A percentile compares a stretch with the other conserved stretches of the same genome.
Conservation (phyloP, 768 basidiomycete species). For the Symmetrospora coprosmae region DNA sequence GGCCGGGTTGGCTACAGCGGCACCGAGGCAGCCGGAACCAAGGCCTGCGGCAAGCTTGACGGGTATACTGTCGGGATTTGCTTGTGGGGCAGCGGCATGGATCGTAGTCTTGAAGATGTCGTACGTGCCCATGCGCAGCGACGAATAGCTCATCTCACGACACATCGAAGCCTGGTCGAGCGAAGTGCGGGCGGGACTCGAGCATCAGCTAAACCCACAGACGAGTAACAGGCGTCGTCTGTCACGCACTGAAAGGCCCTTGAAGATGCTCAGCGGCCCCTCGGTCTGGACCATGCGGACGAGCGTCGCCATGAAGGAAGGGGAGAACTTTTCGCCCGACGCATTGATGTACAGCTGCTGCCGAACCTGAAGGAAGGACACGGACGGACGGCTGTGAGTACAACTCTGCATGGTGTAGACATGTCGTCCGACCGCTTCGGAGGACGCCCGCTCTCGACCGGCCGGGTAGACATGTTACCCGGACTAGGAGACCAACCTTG, state of each 20-base stretch:
- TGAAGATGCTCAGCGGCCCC: conserved; percentile 20
- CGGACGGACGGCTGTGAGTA: neutral
- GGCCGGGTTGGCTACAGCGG: conserved; percentile 31
- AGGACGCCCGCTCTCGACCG: too few relatives aligned
- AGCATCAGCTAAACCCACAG: neutral
- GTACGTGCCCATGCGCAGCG: conserved; percentile 32
- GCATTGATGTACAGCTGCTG: conserved; percentile 28
- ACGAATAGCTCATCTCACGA: conserved; percentile 24
- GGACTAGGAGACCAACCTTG: too few relatives aligned
- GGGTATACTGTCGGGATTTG: conserved; percentile 24
- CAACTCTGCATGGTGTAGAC: neutral
- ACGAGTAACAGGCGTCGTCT: neutral
- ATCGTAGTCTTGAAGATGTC: conserved; percentile 27
- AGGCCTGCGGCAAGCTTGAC: conserved; percentile 25
- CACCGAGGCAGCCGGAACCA: conserved; percentile 28
- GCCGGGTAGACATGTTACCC: too few relatives aligned
- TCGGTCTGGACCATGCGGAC: conserved; percentile 28
- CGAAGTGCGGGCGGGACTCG: neutral
- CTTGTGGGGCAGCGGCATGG: neutral
- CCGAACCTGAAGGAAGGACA: conserved; percentile 22
- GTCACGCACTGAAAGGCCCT: neutral
- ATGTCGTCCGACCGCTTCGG: too few relatives aligned
- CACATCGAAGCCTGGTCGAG: conserved; percentile 12
- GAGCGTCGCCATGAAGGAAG: conserved; percentile 20
- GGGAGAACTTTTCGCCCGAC: conserved; percentile 3